Evolutionary conservation across 768 basidiomycete genomes (phyloP).

Genomic region (Scleroderma bovista): DNA sequence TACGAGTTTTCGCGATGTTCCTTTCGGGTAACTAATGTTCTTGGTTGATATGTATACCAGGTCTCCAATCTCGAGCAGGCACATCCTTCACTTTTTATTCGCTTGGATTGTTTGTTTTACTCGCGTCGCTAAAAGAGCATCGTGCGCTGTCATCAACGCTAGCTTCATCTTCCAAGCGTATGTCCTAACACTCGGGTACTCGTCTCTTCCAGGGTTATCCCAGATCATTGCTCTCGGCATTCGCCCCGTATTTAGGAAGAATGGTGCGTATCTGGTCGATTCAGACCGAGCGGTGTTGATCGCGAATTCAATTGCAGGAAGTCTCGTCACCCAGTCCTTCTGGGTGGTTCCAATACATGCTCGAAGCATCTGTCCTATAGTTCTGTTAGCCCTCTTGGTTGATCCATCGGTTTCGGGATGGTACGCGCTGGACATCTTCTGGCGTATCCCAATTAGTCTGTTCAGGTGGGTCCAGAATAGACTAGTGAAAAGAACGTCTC

Average conservation of each 20-base stretch:
- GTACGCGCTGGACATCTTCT: conserved; percentile 34
- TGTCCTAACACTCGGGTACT: too few species aligned
- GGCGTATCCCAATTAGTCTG: conserved; percentile 21
- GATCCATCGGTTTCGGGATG: conserved; percentile 41
- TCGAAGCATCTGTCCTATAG: conserved; percentile 26
- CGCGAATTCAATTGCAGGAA: conserved; percentile 25
- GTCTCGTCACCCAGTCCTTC: too few species aligned
- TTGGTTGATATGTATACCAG: too few species aligned
- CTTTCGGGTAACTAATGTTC: conserved; percentile 28
- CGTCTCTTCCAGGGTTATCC: too few species aligned
- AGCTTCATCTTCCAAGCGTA: too few species aligned
- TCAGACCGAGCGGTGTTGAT: conserved; percentile 32
- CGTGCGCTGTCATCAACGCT: too few species aligned
- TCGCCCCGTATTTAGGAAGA: too few species aligned
- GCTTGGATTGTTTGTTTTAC: conserved; percentile 23
- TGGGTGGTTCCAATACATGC: conserved; percentile 12
- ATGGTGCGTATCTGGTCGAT: conserved; percentile 32
- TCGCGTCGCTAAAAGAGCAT: conserved; percentile 18
- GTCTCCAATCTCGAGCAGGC: conserved; percentile 28
- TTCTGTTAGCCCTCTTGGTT: conserved; percentile 31
- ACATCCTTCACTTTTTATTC: conserved; percentile 29
- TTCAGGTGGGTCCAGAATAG: conserved; percentile 36
- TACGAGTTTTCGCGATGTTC: conserved; percentile 24
- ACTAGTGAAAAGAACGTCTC: too few species aligned
- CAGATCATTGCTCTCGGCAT: too few species aligned